phyloP scores from a whole-genome alignment of 2,329 filamentous ascomycete species.

The Elsinoe arachidis region DNA sequence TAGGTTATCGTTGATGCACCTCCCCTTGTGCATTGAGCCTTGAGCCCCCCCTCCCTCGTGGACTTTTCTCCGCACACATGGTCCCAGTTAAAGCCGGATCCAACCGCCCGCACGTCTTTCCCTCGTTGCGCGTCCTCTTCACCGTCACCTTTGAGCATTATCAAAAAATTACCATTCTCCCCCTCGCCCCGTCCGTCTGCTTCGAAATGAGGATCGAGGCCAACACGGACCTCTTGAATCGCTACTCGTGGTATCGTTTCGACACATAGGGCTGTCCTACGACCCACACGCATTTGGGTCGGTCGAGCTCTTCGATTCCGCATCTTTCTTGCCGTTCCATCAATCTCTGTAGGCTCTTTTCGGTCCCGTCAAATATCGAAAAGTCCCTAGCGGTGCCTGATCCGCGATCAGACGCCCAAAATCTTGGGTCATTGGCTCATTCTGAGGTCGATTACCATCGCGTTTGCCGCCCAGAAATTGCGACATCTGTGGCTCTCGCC shows the following conservation, averaged over 20 bases:
- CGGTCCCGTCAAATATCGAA: not conserved
- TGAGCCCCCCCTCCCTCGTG: not conserved
- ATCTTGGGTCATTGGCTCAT: slow-evolving; percentile 14
- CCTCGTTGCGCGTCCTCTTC: slow-evolving; percentile 6
- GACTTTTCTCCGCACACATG: not conserved
- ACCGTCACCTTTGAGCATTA: not conserved
- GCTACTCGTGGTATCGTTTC: slow-evolving; percentile 22
- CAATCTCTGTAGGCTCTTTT: not conserved
- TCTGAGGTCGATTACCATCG: not conserved
- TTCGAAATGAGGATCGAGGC: slow-evolving; percentile 13
- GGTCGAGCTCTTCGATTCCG: slow-evolving; percentile 14
- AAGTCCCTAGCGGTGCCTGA: not conserved
- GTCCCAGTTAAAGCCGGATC: not conserved
- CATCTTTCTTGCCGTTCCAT: not conserved
- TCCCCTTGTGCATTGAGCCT: not conserved
- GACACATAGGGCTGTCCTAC: slow-evolving; percentile 17
- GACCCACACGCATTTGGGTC: slow-evolving; percentile 10
- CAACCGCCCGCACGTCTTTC: not conserved
- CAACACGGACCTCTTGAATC: slow-evolving; percentile 10
- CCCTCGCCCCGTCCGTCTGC: not conserved
- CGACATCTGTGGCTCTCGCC: slow-evolving; percentile 5
- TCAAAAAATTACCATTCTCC: not conserved
- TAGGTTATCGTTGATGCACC: not conserved
- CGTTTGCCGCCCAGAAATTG: slow-evolving; percentile 11
- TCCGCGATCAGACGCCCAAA: slow-evolving; percentile 13